phyloP scores from a whole-genome alignment of 306 rosid genomes.

The Prunus dulcis region DNA sequence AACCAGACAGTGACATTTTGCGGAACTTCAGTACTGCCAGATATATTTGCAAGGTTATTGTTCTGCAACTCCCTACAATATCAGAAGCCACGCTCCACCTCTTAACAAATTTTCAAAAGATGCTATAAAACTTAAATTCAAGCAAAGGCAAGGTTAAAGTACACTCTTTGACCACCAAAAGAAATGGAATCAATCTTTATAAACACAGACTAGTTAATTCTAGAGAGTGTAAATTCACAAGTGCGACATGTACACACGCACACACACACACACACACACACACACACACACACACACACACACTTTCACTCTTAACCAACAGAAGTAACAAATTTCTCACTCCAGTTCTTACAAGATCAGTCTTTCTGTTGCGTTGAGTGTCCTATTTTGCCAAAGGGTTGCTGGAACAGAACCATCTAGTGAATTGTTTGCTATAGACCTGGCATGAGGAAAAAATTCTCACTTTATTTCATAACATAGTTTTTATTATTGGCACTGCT shows the following conservation, averaged over 20 bases:
- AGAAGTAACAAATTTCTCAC: conserved; percentile 10
- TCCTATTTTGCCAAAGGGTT: conserved; percentile 60
- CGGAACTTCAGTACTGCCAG: conserved; percentile 52
- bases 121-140: background rate
- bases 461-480: conserved; percentile 1
- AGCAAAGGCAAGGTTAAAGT: background rate
- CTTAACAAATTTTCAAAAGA: conserved; percentile 11
- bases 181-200: background rate
- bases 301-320: background rate
- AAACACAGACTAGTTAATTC: background rate
- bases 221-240: background rate
- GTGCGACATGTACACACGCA: too few relatives aligned
- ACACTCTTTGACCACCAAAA: background rate
- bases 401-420: conserved; percentile 64
- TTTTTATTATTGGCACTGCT: conserved; percentile 17
- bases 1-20: conserved; percentile 73
- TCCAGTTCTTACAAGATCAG: conserved; percentile 62
- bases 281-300: background rate
- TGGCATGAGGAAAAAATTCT: conserved; percentile 36
- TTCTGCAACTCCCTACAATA: conserved; percentile 77
- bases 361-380: conserved; percentile 27
- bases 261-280: background rate
- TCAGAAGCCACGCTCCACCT: conserved; percentile 20
- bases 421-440: conserved; percentile 83
- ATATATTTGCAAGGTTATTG: conserved; percentile 47